These are phyloP conservation scores for Talaromyces proteolyticus DNA, from an alignment of 495 filamentous ascomycete genomes.

Conservation along the genomic window DNA sequence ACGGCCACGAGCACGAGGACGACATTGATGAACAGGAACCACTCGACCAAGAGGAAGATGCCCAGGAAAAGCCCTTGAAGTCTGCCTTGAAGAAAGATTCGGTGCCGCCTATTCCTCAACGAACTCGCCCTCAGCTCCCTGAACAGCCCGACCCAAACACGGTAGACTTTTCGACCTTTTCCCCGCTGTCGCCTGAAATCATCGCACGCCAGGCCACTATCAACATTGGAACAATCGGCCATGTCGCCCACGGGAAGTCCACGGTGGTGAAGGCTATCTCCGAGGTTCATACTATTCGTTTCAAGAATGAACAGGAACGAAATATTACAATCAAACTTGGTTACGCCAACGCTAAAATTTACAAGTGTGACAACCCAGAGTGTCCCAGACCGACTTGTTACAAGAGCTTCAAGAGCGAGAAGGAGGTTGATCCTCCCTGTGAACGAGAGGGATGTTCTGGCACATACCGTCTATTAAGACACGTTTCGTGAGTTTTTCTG, in stretches of 20 bases:
- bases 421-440: slow-evolving; percentile 92
- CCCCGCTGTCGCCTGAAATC: slow-evolving; percentile 88
- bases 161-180: slow-evolving; percentile 71
- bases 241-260: slow-evolving; percentile 97
- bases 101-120: slow-evolving; percentile 35
- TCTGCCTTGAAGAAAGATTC: slow-evolving; percentile 59
- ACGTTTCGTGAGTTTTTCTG: slow-evolving; percentile 72
- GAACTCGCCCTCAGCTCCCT: slow-evolving; percentile 60
- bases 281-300: slow-evolving; percentile 95
- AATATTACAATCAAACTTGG: slow-evolving; percentile 99
- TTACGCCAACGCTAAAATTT: slow-evolving; percentile 99
- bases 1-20: slow-evolving; percentile 45
- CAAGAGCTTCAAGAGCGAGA: slow-evolving; percentile 95
- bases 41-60: slow-evolving; percentile 35
- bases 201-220: slow-evolving; percentile 96
- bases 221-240: slow-evolving; percentile 98
- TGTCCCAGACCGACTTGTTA: slow-evolving; percentile 95
- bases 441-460: slow-evolving; percentile 88
- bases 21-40: slow-evolving; percentile 48
- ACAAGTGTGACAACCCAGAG: slow-evolving; percentile 89
- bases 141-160: slow-evolving; percentile 85
- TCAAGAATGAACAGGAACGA: slow-evolving; percentile 98
- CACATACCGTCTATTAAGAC: slow-evolving; percentile 75
- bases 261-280: slow-evolving; percentile 99
- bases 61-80: slow-evolving; percentile 46